Evolutionary conservation across 345 rosid species (phyloP).

Genomic region (Punica granatum): DNA sequence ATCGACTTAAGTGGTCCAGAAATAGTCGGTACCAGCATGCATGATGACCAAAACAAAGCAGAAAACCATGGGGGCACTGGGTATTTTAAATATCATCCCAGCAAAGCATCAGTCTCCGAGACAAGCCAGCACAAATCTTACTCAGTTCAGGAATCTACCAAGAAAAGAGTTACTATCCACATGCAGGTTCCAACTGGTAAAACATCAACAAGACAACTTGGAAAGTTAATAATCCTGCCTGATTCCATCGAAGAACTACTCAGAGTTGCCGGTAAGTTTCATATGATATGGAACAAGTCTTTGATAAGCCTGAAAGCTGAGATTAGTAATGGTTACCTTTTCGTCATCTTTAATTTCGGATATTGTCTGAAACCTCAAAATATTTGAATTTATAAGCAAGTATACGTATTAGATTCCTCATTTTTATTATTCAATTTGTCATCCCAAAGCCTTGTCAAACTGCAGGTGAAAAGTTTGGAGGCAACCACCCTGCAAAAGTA

Average conservation of each 20-base stretch:
- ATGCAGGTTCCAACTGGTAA: slow-evolving; percentile 31
- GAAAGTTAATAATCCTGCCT: slow-evolving; percentile 74
- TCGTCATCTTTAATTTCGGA: not conserved
- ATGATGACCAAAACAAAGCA: slow-evolving; percentile 19
- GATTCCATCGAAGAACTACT: slow-evolving; percentile 72
- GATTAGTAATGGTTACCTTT: not conserved
- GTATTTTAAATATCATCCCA: slow-evolving; percentile 15
- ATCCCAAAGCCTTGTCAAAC: slow-evolving; percentile 27
- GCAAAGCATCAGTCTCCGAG: slow-evolving; percentile 19
- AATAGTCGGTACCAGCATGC: slow-evolving; percentile 12
- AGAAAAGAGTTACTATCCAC: slow-evolving; percentile 78
- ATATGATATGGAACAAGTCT: slow-evolving; percentile 14
- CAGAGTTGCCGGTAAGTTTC: slow-evolving; percentile 66
- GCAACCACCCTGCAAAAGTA: slow-evolving; percentile 43
- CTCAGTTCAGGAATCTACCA: slow-evolving; percentile 16
- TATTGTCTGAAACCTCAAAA: not conserved
- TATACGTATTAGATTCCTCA: not conserved
- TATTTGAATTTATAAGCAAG: not conserved
- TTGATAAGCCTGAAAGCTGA: slow-evolving; percentile 4
- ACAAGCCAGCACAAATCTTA: slow-evolving; percentile 20
- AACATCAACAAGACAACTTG: slow-evolving; percentile 21
- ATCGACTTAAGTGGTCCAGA: slow-evolving; percentile 33
- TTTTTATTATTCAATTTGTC: slow-evolving; percentile 18
- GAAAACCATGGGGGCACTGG: slow-evolving; percentile 16
- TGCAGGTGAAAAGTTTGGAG: slow-evolving; percentile 85